Base-by-base conservation (phyloP, 2,329 filamentous ascomycete genomes). In the Fusarium robinianum region DNA sequence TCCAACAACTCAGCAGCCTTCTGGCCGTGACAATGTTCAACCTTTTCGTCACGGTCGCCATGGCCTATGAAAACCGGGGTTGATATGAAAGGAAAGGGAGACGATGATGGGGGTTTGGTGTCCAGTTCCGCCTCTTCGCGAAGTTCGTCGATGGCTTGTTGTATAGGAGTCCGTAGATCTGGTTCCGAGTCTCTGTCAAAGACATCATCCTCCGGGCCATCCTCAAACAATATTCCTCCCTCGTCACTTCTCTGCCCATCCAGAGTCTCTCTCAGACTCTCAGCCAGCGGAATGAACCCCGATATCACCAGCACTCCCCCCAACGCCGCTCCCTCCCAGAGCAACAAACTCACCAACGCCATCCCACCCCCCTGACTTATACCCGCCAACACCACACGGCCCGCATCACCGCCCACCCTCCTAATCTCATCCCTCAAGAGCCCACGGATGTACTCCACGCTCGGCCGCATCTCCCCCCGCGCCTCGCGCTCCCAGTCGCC, bases 281-380 rank as follows among this genome's bases (percentile, higher is more conserved):
- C 58, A n/a, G 57, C 57, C 46, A 74, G 70, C 0, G 76, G 75
- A 39, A 78, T 53, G 55, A 67, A 76, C 0, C 73, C 73, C 41
- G 72, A 72, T 68, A 78, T 71, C 0, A 70, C 72, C 6, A 75
- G 58, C 9, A 64, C 53, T 0, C 59, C 74, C 1, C 63, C 72
- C 21, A 77, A 44, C 3, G 61, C 38, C 11, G 59, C 55, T 0
- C 67, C 71, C 8, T 72, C 64, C 73, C 74, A 76, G 2, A 72
- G 60, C 41, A 81, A 43, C 42, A 71, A 49, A 8, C 70, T 63
- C 12, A 68, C 55, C 45, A 81, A 46, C 0, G 67, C 62, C 27
- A 72, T 72, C 3, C 77, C 77, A 50, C 75, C 77, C 1, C 78
- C 79, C 50, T 81, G 78, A 34, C 79, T 81, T 12, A 80, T 58